A percentile compares a stretch with the other conserved stretches of the same genome.
phyloP scores from a whole-genome alignment of 495 filamentous ascomycete species.

The Cenococcum geophilum region DNA sequence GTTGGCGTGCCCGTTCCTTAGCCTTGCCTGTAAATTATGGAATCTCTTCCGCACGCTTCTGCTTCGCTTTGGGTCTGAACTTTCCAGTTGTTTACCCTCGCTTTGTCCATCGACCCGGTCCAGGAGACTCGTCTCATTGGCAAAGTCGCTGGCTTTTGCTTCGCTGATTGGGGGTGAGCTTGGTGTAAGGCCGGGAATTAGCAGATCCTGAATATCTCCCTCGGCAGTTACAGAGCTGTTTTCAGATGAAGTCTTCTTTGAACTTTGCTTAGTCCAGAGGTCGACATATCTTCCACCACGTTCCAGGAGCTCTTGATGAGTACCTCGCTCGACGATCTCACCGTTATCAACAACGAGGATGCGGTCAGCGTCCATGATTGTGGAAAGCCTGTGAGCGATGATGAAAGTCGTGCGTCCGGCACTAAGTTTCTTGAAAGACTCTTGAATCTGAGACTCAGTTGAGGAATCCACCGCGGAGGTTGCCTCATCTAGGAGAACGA shows the following conservation, averaged over 20 bases:
- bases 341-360: conserved; percentile 63
- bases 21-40: not conserved
- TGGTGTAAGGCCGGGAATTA: not conserved
- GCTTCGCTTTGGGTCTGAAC: not conserved
- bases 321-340: conserved; percentile 58
- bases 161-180: not conserved
- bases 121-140: not conserved
- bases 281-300: conserved; percentile 21
- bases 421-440: conserved; percentile 46
- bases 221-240: conserved; percentile 5
- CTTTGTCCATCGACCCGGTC: conserved; percentile 15
- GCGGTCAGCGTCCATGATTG: conserved; percentile 61
- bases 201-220: not conserved
- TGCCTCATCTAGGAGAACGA: conserved; percentile 53
- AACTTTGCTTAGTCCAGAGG: conserved; percentile 24
- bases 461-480: conserved; percentile 50
- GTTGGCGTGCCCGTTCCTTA: not conserved
- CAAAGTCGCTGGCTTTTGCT: not conserved
- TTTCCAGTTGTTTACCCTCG: conserved; percentile 11
- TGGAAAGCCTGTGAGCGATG: conserved; percentile 57
- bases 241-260: not conserved
- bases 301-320: conserved; percentile 51
- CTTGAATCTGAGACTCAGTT: conserved; percentile 67
- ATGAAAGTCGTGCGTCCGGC: conserved; percentile 37
- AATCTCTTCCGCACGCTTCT: not conserved